Percentiles rank a stretch among this genome's conserved stretches.
These are phyloP conservation scores for Vitis rotundifolia DNA, from an alignment of 164 flowering plant genomes.

Conservation along the genomic window DNA sequence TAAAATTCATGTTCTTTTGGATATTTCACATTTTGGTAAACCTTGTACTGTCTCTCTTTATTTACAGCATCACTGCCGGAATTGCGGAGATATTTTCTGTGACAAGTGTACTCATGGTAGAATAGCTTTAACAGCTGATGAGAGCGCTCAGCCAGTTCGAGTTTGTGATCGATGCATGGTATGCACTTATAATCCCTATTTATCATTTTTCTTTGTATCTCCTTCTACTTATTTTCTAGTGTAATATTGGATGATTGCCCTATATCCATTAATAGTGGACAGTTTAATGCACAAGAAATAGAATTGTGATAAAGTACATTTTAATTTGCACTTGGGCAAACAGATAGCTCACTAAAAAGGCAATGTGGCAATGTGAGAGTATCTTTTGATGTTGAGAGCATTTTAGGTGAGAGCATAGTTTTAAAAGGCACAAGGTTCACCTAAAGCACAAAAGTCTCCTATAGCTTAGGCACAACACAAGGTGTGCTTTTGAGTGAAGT, in stretches of 20 bases:
- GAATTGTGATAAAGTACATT: no score
- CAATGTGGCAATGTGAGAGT: no score
- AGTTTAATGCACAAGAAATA: no score
- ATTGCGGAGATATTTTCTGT: constrained; percentile 98
- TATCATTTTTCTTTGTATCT: background rate
- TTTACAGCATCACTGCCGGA: constrained; percentile 93
- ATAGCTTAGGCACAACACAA: no score
- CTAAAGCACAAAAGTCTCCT: no score
- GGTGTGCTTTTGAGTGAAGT: no score
- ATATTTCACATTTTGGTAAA: background rate
- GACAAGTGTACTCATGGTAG: constrained; percentile 96
- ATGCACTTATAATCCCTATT: constrained; percentile 16
- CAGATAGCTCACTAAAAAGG: no score
- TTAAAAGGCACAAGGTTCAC: no score
- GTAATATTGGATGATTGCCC: background rate
- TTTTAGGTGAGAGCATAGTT: no score
- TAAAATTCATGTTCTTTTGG: background rate
- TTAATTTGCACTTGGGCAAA: no score
- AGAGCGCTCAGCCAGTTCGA: constrained; percentile 84
- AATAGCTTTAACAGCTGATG: constrained; percentile 86
- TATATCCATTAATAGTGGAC: no score
- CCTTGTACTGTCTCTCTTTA: constrained; percentile 4
- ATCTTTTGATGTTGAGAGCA: no score
- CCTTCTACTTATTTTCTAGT: background rate
- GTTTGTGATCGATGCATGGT: constrained; percentile 98